phyloP scores from a whole-genome alignment of 305 asterid genomes.

The Petunia hybrid region DNA sequence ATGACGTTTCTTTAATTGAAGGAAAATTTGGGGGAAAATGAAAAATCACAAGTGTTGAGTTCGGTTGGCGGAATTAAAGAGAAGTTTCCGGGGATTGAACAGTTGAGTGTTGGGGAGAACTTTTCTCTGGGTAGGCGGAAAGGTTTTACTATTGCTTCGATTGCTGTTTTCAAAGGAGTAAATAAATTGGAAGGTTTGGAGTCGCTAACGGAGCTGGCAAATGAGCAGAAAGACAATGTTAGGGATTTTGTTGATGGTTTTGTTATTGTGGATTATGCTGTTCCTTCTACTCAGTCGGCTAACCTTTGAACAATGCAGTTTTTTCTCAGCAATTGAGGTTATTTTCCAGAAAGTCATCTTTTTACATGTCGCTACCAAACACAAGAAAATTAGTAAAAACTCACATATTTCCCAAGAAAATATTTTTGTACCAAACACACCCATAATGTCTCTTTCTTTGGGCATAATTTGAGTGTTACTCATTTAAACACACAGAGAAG shows the following conservation, averaged over 20 bases:
- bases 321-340: too few species aligned
- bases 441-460: too few species aligned
- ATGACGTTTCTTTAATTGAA: slow-evolving; percentile 67
- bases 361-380: too few species aligned
- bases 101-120: slow-evolving; percentile 11
- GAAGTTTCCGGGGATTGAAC: too few species aligned
- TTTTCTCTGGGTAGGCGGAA: slow-evolving; percentile 78
- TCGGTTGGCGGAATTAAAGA: slow-evolving; percentile 53
- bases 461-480: too few species aligned
- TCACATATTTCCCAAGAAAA: too few species aligned
- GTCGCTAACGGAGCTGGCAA: slow-evolving; percentile 47
- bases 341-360: too few species aligned
- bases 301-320: too few species aligned
- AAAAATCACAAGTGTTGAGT: slow-evolving; percentile 52
- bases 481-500: too few species aligned
- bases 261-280: slow-evolving; percentile 66
- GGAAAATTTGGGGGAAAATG: slow-evolving; percentile 35
- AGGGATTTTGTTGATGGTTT: slow-evolving; percentile 64
- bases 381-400: too few species aligned
- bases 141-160: slow-evolving; percentile 52
- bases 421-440: too few species aligned
- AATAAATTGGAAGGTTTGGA: slow-evolving; percentile 26
- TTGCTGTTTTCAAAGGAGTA: too few species aligned
- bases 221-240: slow-evolving; percentile 68
- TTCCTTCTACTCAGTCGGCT: slow-evolving; percentile 40